Conservation (phyloP, 257 asterid genomes). For the Scutellaria barbata region DNA sequence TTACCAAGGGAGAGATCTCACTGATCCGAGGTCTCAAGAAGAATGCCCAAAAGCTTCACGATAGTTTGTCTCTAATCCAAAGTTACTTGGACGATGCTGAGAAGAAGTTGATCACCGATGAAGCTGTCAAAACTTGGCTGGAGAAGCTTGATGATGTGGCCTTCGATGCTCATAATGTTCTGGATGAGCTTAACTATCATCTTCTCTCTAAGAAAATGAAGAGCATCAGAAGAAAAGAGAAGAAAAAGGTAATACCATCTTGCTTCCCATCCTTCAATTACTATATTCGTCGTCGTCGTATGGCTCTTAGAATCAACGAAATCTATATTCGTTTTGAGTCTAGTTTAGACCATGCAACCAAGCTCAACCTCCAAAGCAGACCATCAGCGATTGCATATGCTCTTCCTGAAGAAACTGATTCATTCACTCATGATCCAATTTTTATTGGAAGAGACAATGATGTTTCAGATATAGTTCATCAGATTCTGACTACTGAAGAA, state of each 20-base stretch:
- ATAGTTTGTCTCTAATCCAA: no score
- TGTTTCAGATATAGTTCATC: neutral
- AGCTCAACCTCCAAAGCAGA: neutral
- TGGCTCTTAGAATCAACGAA: neutral
- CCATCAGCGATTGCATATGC: neutral
- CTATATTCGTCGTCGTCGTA: neutral
- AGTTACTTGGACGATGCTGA: no score
- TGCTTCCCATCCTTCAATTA: slow-evolving; percentile 19
- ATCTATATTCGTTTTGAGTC: neutral
- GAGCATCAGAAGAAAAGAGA: neutral
- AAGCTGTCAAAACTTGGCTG: no score
- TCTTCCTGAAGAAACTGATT: neutral
- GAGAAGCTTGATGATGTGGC: no score
- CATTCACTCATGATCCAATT: slow-evolving; percentile 11
- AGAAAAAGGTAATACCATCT: neutral
- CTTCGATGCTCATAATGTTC: no score
- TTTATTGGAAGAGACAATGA: neutral
- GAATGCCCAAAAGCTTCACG: no score
- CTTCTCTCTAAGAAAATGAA: neutral
- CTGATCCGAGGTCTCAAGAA: no score
- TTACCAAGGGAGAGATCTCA: no score
- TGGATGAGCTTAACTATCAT: neutral
- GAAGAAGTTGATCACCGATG: no score
- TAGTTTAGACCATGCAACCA: neutral
- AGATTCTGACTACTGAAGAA: neutral